These are phyloP conservation scores for Aspergillus sojae DNA, from an alignment of 2,329 filamentous ascomycete species.

Conservation along the genomic window DNA sequence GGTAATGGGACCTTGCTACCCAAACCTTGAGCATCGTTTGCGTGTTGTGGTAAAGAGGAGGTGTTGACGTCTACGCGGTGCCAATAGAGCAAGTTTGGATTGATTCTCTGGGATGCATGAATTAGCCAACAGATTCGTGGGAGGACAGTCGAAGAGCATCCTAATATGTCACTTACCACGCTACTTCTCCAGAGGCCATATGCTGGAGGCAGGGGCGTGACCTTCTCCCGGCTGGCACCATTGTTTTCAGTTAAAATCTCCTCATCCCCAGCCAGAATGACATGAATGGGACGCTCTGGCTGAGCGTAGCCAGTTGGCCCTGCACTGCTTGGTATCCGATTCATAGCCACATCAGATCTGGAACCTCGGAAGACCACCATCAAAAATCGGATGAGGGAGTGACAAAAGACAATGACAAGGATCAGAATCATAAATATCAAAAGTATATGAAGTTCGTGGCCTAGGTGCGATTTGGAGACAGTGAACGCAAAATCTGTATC, in stretches of 20 bases:
- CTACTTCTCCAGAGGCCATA: constrained; percentile 85
- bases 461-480: constrained; percentile 64
- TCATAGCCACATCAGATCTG: constrained; percentile 34
- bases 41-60: background rate
- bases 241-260: constrained; percentile 58
- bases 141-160: background rate
- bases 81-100: constrained; percentile 82
- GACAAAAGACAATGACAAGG: constrained; percentile 77
- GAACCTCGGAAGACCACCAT: constrained; percentile 60
- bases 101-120: constrained; percentile 60
- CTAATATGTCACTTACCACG: constrained; percentile 63
- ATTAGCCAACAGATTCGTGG: constrained; percentile 5
- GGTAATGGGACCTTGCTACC: constrained; percentile 34
- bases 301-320: constrained; percentile 68
- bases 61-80: constrained; percentile 58
- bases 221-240: constrained; percentile 56
- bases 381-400: constrained; percentile 73
- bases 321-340: constrained; percentile 51
- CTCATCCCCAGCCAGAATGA: constrained; percentile 74
- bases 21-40: constrained; percentile 8
- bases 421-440: constrained; percentile 76
- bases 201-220: constrained; percentile 68
- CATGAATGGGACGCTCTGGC: constrained; percentile 73
- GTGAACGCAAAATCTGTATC: constrained; percentile 70
- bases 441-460: constrained; percentile 75